Conservation (phyloP, 768 basidiomycete species). For the Xerocomus spinulosus region DNA sequence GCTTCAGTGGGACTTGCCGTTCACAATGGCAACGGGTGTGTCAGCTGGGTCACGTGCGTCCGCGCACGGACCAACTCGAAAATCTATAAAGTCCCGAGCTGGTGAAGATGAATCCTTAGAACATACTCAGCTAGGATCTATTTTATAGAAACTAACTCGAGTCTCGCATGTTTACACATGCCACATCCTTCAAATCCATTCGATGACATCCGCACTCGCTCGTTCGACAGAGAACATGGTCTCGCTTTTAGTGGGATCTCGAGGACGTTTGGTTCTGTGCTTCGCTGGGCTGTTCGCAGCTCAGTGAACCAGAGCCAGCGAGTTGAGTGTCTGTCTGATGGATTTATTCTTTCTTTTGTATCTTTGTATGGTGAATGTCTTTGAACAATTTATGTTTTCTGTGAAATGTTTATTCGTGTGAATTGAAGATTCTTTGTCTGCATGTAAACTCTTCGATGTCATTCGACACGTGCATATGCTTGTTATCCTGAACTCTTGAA, state of each 20-base stretch:
- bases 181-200: constrained; percentile 66
- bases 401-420: no score
- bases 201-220: constrained; percentile 63
- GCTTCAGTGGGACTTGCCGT: background rate
- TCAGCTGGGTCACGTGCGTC: constrained; percentile 17
- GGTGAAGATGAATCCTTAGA: constrained; percentile 41
- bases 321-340: constrained; percentile 63
- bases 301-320: constrained; percentile 38
- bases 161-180: constrained; percentile 78
- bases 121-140: constrained; percentile 81
- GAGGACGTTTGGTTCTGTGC: constrained; percentile 58
- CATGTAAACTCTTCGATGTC: no score
- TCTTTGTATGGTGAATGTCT: background rate
- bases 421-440: no score
- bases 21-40: background rate
- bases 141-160: constrained; percentile 76
- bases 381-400: background rate
- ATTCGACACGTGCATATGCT: no score
- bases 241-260: constrained; percentile 22
- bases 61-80: constrained; percentile 33
- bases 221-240: constrained; percentile 33
- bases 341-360: constrained; percentile 29
- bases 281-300: constrained; percentile 27
- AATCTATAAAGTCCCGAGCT: constrained; percentile 31
- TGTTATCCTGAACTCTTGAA: no score